Percentiles rank a stretch among this genome's conserved stretches.
phyloP scores from a whole-genome alignment of 306 rosid genomes.

The Herpetospermum pedunculosum region DNA sequence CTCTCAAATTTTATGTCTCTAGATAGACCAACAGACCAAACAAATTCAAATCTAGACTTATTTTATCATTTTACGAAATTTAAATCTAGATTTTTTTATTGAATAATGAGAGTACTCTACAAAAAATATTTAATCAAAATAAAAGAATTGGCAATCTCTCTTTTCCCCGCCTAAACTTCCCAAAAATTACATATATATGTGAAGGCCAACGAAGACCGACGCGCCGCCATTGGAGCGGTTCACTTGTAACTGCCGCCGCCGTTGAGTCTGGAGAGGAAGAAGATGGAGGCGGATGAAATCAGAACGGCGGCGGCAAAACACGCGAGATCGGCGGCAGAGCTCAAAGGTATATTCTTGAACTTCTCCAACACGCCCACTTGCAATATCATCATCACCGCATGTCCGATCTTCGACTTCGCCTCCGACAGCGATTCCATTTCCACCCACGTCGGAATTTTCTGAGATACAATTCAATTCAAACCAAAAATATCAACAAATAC shows the following conservation, averaged over 20 bases:
- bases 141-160: background rate
- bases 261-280: slow-evolving; percentile 29
- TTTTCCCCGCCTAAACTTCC: background rate
- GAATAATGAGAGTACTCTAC: too few species aligned
- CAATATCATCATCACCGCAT: slow-evolving; percentile 41
- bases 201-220: background rate
- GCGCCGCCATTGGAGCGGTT: background rate
- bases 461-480: background rate
- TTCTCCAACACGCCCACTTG: slow-evolving; percentile 49
- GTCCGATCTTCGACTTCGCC: slow-evolving; percentile 43
- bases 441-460: slow-evolving; percentile 34
- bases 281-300: slow-evolving; percentile 33
- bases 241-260: background rate
- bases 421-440: slow-evolving; percentile 29
- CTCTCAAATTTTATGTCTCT: too few species aligned
- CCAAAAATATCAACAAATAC: background rate
- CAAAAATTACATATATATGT: background rate
- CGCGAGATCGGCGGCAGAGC: slow-evolving; percentile 31
- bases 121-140: background rate
- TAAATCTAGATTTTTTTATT: too few species aligned
- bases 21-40: too few species aligned
- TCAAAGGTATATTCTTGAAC: slow-evolving; percentile 30
- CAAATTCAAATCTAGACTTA: too few species aligned
- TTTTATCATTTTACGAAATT: too few species aligned
- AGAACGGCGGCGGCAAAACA: slow-evolving; percentile 40